Conservation (phyloP, 2,329 filamentous ascomycete species). For the Cladophialophora carrionii region DNA sequence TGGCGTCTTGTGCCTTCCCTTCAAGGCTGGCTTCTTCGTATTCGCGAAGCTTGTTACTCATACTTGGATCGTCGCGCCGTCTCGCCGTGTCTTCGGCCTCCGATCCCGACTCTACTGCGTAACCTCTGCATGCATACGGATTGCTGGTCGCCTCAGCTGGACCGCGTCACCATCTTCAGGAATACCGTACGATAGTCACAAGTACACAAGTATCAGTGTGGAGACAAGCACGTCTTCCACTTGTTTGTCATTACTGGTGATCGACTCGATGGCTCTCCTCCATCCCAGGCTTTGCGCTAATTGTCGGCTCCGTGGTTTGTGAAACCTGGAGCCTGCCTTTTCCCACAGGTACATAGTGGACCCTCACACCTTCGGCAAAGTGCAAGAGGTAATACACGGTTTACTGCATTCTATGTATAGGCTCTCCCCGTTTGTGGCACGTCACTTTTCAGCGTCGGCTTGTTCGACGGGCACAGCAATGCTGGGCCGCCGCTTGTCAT, state of each 20-base stretch:
- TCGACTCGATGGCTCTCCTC: too few relatives aligned
- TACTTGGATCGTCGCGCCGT: not conserved
- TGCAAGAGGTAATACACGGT: not conserved
- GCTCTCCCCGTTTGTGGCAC: too few relatives aligned
- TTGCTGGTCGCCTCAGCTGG: not conserved
- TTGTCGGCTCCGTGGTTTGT: not conserved
- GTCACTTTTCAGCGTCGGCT: not conserved
- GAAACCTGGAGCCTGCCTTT: not conserved
- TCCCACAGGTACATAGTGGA: not conserved
- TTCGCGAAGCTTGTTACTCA: not conserved
- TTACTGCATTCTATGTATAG: not conserved
- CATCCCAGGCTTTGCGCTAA: too few relatives aligned
- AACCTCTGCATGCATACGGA: not conserved
- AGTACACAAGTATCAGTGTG: not conserved
- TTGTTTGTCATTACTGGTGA: not conserved
- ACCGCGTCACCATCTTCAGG: not conserved
- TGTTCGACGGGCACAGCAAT: not conserved
- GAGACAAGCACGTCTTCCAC: not conserved
- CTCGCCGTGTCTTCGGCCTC: not conserved
- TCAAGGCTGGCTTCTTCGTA: not conserved
- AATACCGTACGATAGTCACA: not conserved
- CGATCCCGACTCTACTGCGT: not conserved
- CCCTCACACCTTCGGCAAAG: not conserved
- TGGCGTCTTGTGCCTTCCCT: not conserved
- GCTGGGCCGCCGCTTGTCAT: slow-evolving; percentile 9